These are phyloP conservation scores for Stagonosporopsis cucurbitacearum DNA, from an alignment of 2,329 filamentous ascomycete species.

Conservation along the genomic window DNA sequence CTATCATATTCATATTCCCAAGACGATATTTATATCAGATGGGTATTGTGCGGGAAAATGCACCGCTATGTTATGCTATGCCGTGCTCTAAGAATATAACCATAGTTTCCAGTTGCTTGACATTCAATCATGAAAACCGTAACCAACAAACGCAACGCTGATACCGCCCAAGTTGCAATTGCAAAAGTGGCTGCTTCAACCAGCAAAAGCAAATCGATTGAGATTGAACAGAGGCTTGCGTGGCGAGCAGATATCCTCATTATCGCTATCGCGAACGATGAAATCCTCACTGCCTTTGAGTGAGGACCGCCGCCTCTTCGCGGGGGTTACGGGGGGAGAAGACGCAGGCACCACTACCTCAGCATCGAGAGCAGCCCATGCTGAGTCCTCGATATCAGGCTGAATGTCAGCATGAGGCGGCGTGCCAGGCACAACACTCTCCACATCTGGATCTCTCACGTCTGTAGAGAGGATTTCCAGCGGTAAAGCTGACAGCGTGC, in stretches of 20 bases:
- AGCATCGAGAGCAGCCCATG: slow-evolving; percentile 38
- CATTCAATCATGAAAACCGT: neutral
- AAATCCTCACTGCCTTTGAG: slow-evolving; percentile 56
- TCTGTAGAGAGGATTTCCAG: slow-evolving; percentile 4
- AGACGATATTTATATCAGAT: neutral
- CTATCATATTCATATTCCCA: neutral
- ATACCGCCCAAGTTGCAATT: neutral
- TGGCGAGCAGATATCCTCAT: slow-evolving; percentile 46
- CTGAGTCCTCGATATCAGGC: slow-evolving; percentile 31
- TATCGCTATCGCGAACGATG: slow-evolving; percentile 54
- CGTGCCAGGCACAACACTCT: slow-evolving; percentile 18
- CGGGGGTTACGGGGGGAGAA: slow-evolving; percentile 30
- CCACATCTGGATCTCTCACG: neutral
- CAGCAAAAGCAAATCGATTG: slow-evolving; percentile 48
- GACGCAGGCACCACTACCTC: slow-evolving; percentile 44
- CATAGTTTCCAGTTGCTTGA: neutral
- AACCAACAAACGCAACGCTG: slow-evolving; percentile 1
- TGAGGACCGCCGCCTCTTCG: slow-evolving; percentile 27
- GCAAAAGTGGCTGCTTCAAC: slow-evolving; percentile 19
- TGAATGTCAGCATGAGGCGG: slow-evolving; percentile 14
- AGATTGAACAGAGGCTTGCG: slow-evolving; percentile 48
- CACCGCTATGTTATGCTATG: slow-evolving; percentile 11
- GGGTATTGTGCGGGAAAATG: slow-evolving; percentile 1
- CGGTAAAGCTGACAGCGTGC: slow-evolving; percentile 14
- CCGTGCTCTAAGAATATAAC: neutral